phyloP scores from a whole-genome alignment of 2,329 filamentous ascomycete genomes.

The Aspergillus sojae region DNA sequence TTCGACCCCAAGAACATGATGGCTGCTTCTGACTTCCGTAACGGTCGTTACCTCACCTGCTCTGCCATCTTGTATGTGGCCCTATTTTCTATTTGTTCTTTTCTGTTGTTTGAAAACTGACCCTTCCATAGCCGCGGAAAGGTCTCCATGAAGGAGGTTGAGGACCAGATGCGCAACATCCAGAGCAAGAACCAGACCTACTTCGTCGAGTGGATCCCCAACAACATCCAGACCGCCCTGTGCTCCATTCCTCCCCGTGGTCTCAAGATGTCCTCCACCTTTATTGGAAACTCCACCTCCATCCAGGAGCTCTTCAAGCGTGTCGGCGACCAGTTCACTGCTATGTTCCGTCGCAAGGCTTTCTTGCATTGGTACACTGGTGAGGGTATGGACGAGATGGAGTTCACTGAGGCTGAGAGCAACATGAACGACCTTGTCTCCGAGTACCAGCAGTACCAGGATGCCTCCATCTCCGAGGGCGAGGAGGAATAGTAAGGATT shows the following conservation, averaged over 20 bases:
- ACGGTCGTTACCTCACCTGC: conserved; percentile 99
- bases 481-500: conserved; percentile 79
- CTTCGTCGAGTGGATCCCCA: conserved; percentile 99
- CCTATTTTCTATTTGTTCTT: neutral
- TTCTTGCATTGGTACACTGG: conserved; percentile 99
- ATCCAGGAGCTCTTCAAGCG: conserved; percentile 99
- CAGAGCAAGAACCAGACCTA: conserved; percentile 99
- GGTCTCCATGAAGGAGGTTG: conserved; percentile 99
- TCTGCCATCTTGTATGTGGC: conserved; percentile 84
- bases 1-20: conserved; percentile 99
- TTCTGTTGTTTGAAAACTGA: neutral
- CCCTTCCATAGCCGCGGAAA: conserved; percentile 76
- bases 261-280: conserved; percentile 98
- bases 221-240: conserved; percentile 99
- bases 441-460: conserved; percentile 99
- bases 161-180: conserved; percentile 99
- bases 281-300: conserved; percentile 98
- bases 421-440: conserved; percentile 99
- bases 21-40: conserved; percentile 99
- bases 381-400: conserved; percentile 99
- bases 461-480: conserved; percentile 94
- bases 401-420: conserved; percentile 99
- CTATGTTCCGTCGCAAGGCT: conserved; percentile 99
- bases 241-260: conserved; percentile 98
- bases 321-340: conserved; percentile 98